These are phyloP conservation scores for Schizothecium vesticola DNA, from an alignment of 495 filamentous ascomycete genomes.

Conservation along the genomic window DNA sequence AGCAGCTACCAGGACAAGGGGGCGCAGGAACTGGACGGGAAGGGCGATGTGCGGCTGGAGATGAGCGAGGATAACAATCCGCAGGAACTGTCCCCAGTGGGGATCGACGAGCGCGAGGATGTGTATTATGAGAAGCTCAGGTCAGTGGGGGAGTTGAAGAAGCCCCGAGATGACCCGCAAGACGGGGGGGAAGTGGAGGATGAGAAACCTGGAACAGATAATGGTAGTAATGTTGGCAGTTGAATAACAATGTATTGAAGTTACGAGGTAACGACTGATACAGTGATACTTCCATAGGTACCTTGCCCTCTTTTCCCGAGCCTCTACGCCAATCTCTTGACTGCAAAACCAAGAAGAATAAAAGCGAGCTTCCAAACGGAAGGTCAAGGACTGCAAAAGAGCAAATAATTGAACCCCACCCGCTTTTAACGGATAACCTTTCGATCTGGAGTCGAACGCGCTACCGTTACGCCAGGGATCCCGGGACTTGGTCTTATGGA, in stretches of 20 bases:
- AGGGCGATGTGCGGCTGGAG: background rate
- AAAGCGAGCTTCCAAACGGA: no score
- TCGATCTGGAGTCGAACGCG: background rate
- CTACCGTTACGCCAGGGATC: background rate
- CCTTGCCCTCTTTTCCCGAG: no score
- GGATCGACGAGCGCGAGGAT: background rate
- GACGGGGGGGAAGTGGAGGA: background rate
- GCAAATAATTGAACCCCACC: background rate
- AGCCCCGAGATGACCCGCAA: background rate
- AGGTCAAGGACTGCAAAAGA: no score
- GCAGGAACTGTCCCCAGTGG: background rate
- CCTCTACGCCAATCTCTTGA: no score
- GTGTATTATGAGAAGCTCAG: background rate
- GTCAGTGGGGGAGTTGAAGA: background rate
- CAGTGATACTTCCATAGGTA: background rate
- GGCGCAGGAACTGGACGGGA: background rate
- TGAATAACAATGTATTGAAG: background rate
- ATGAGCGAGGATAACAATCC: background rate
- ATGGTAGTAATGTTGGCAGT: background rate
- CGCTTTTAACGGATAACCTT: background rate
- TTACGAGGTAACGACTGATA: background rate
- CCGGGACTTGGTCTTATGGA: background rate
- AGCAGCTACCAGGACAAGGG: background rate
- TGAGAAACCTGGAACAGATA: background rate
- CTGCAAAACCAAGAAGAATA: background rate